phyloP scores from a whole-genome alignment of 169 alveolate species.

The Plasmodium gaboni region DNA sequence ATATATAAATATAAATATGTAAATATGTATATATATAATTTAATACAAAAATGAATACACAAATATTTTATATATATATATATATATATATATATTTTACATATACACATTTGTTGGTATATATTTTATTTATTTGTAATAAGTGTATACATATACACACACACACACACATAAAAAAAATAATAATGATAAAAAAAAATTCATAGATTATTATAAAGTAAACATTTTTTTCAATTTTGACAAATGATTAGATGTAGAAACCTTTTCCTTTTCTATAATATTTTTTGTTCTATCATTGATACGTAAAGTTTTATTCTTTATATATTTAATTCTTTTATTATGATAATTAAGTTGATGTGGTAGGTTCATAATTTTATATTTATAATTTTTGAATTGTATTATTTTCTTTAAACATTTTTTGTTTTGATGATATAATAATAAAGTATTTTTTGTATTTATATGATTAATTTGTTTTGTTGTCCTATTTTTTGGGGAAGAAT shows the following conservation, averaged over 20 bases:
- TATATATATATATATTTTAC: too few species aligned
- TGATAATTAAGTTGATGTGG: slow-evolving; percentile 7
- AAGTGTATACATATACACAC: too few species aligned
- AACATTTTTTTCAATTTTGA: slow-evolving; percentile 44
- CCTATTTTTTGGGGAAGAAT: background rate
- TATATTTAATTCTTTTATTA: background rate
- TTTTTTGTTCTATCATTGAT: background rate
- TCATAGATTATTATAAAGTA: slow-evolving; percentile 6
- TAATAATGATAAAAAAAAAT: background rate
- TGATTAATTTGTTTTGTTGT: background rate
- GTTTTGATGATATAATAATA: slow-evolving; percentile 7
- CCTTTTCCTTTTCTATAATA: background rate
- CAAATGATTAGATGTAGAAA: slow-evolving; percentile 25
- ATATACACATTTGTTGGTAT: too few species aligned
- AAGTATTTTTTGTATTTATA: background rate
- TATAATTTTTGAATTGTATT: background rate
- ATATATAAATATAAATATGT: background rate
- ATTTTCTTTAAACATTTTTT: slow-evolving; percentile 3
- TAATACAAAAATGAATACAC: too few species aligned
- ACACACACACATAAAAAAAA: background rate
- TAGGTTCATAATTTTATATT: background rate
- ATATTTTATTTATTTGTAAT: too few species aligned
- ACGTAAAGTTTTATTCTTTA: background rate
- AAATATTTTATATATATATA: background rate
- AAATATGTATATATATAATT: background rate